These are phyloP conservation scores for Trichoderma sp. DNA, from an alignment of 2,329 filamentous ascomycete genomes.

Conservation along the genomic window DNA sequence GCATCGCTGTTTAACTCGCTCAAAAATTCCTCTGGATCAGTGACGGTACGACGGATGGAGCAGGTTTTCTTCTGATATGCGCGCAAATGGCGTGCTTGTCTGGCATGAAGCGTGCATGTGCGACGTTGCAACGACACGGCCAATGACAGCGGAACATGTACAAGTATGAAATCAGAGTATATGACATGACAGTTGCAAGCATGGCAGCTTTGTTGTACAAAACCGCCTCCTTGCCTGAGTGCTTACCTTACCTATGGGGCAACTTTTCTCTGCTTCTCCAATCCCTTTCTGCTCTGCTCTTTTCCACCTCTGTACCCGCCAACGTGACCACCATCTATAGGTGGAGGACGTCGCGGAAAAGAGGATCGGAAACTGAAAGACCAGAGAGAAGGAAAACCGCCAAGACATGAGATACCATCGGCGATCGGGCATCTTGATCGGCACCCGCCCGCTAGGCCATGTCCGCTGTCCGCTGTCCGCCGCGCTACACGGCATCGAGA, in stretches of 20 bases:
- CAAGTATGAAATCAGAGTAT: not conserved
- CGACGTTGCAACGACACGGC: not conserved
- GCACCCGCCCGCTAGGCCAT: not conserved
- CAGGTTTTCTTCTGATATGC: not conserved
- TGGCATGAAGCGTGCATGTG: not conserved
- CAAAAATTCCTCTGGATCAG: not conserved
- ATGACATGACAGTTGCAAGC: not conserved
- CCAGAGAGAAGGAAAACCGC: not conserved
- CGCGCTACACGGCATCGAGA: not conserved
- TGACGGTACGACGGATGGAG: not conserved
- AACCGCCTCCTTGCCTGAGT: not conserved
- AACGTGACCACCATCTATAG: not conserved
- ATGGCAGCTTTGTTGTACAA: not conserved
- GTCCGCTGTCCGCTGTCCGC: not conserved
- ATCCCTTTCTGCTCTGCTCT: not conserved
- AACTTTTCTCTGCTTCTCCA: not conserved
- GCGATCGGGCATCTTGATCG: constrained; percentile 9
- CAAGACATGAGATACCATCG: constrained; percentile 1
- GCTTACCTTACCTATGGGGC: not conserved
- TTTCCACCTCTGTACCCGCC: not conserved
- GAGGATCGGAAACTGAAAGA: not conserved
- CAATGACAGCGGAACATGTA: not conserved
- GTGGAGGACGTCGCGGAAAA: not conserved
- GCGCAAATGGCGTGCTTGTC: not conserved
- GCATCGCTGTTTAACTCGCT: not conserved